Evolutionary conservation across 106 monocot species (phyloP).

Genomic region (Posidonia australis): DNA sequence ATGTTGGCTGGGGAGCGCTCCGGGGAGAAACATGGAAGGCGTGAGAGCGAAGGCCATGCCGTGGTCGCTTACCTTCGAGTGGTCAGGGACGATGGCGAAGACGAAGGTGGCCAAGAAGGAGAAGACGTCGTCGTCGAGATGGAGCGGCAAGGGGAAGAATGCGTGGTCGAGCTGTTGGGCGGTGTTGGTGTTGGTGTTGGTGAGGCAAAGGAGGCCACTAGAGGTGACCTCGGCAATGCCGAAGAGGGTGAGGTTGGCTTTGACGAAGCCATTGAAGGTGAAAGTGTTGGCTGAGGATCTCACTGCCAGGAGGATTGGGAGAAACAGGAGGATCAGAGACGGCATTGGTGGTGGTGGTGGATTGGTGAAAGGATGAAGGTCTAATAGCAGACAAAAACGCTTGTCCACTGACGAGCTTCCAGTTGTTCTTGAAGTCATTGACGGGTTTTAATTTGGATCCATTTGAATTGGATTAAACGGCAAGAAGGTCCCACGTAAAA

Average conservation of each 20-base stretch:
- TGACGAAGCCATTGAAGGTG: conserved; percentile 10
- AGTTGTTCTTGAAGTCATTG: too few species aligned
- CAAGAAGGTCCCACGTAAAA: too few species aligned
- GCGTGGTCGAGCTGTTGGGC: not conserved
- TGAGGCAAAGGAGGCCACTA: conserved; percentile 7
- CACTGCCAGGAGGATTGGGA: not conserved
- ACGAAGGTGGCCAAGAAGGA: conserved; percentile 16
- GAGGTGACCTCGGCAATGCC: not conserved
- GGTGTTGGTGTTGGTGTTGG: conserved; percentile 4
- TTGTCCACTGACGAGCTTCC: too few species aligned
- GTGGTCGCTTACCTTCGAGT: not conserved
- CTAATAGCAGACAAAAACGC: too few species aligned
- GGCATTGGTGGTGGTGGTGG: conserved; percentile 4
- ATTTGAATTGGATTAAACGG: too few species aligned
- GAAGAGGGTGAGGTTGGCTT: not conserved
- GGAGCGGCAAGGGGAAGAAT: conserved; percentile 8
- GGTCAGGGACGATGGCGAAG: conserved; percentile 1
- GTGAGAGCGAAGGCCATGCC: conserved; percentile 30
- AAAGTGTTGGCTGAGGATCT: not conserved
- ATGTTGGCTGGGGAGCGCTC: conserved; percentile 1
- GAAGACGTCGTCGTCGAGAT: not conserved
- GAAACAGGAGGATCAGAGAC: not conserved
- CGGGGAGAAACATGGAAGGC: conserved; percentile 17
- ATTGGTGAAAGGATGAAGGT: too few species aligned
- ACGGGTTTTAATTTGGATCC: too few species aligned